Base-by-base conservation (phyloP, 2,329 filamentous ascomycete genomes). In the Botrytis galanthina region DNA sequence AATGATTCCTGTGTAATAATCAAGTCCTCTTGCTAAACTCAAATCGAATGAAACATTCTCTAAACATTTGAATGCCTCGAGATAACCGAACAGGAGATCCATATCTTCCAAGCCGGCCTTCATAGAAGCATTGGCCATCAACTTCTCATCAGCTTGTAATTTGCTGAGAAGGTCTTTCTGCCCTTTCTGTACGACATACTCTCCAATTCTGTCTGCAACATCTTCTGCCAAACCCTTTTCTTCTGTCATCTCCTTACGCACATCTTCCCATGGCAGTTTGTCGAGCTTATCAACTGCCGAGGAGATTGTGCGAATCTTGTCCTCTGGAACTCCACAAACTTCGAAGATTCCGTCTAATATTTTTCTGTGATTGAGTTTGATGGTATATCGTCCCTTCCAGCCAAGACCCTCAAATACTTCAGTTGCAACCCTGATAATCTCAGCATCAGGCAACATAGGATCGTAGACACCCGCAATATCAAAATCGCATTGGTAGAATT, bases 401-500 rank as follows among this genome's bases (percentile, higher is more conserved):
- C 91, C 92, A 51, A 98, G 86, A 66, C 88, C 89, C 78, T 95
- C 89, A 80, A 98, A 97, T 59, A 97, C 92, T 81, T 98, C 94
- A 78, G 89, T 90, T 68, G 93, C 89, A 77, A 98, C 94, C 73
- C 92, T 88, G 78, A 98, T 84, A 74, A 97, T 92, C 84, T 98
- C 95, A 54, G 94, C 93, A 80, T 98, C 95, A 73, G 95, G 93
- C 39, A 97, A 88, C 94, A 98, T 97, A 71, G 93, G 84, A 81
- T 97, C 95, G 84, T 94, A 97, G 60, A 85, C 86, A 75, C 95
- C 94, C 20, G 95, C 95, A 83, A 98, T 95, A 81, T 98, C 95
- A 81, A 98, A 97, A 84, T 98, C 95, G 85, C 95, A 98, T 83
- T 98, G 95, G 85, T 97, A 97, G 83, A 97, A 97, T 84, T 98